Evolutionary conservation across 2,329 filamentous ascomycete species (phyloP).

Genomic region (Talaromyces marneffei): DNA sequence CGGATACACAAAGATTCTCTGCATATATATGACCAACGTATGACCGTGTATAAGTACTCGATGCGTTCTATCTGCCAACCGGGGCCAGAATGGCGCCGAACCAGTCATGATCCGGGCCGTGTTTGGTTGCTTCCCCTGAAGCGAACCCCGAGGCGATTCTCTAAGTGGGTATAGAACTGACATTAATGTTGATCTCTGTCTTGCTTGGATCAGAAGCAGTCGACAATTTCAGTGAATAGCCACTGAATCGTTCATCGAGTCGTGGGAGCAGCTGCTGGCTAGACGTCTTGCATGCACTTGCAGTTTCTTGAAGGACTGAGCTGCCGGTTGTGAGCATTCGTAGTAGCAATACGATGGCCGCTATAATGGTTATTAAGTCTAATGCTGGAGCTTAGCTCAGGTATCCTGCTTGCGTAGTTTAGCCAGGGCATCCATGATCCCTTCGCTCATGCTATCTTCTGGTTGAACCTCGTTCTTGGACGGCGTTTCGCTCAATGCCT

Average conservation of each 20-base stretch:
- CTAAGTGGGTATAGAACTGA: not conserved
- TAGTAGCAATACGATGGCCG: too few species aligned
- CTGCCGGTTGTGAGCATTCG: not conserved
- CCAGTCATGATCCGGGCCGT: not conserved
- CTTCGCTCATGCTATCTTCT: slow-evolving; percentile 49
- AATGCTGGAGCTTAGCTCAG: not conserved
- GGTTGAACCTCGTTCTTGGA: slow-evolving; percentile 20
- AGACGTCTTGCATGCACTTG: not conserved
- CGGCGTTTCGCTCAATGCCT: slow-evolving; percentile 8
- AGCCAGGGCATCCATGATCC: slow-evolving; percentile 54
- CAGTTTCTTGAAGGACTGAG: not conserved
- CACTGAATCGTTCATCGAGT: not conserved
- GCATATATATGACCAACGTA: not conserved
- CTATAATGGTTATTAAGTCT: not conserved
- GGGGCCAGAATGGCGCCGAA: not conserved
- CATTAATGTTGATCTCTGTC: not conserved
- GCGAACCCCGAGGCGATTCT: not conserved
- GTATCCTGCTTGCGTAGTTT: slow-evolving; percentile 44
- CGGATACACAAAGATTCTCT: not conserved
- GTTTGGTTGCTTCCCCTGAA: not conserved
- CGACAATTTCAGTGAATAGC: not conserved
- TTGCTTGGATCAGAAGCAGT: not conserved
- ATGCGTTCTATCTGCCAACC: not conserved
- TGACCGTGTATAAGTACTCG: not conserved
- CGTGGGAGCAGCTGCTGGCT: not conserved